Base-by-base conservation (phyloP, 2,329 filamentous ascomycete genomes). In the Dactylella cylindrospora region DNA sequence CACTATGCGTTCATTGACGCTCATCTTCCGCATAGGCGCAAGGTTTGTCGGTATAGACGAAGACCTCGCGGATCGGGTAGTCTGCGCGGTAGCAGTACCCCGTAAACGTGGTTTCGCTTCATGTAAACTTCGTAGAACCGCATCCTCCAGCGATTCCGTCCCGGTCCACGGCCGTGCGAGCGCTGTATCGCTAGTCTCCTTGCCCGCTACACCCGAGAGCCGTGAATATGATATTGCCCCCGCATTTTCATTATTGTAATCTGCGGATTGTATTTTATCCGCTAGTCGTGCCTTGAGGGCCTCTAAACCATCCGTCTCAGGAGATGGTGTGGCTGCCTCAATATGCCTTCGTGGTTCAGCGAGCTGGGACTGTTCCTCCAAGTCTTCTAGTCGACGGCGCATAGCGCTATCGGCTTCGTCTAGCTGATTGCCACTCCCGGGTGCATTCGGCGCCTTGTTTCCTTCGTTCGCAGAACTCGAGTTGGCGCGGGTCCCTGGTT, bases 51-150 rank as follows among this genome's bases (percentile, higher is more conserved):
- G 65, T 3, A 52, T 19, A 3, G 44, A 64, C n/a, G 25, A 46
- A 22, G 33, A 23, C 10, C 17, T 29, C 36, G 43, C 10, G 74
- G 68, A 32, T 72, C 74, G 68, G 15, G 40, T 44, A n/a, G 50
- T 50, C 19, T 36, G 22, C 26, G 31, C 36, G 9, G 23, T 54
- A 3, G 45, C 51, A 19, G 81, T 78, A 9, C 77, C 76, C 66
- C 81, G 80, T 41, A 94, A 75, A 0, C 85, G 86, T 69, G 90
- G 89, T 60, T 81, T 82, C 20, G 88, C 80, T 70, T 95, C 89
- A 53, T 88, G 80, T 8, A 93, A 73, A 86, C 97, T 97, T 25
- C 93, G 83, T 41, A 95, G 75, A 17, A 89, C 84, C 0, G 85
- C 79, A 71, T 96, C 90, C 67, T 84, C 81, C 1, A 85, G 74